Conservation (phyloP, 495 filamentous ascomycete species). For the Penicillium robsamsonii region DNA sequence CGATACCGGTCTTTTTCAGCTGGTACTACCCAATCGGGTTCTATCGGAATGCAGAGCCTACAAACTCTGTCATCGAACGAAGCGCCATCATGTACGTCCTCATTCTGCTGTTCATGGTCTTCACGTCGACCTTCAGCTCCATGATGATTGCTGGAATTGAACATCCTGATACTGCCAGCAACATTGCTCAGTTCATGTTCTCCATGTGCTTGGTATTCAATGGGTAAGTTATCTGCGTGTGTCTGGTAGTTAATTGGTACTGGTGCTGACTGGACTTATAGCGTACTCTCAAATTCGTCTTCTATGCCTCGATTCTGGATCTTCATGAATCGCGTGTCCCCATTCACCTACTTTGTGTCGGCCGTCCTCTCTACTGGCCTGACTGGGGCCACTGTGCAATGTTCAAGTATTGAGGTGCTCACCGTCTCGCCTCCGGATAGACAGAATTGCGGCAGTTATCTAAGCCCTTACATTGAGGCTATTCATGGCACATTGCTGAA, state of each 20-base stretch:
- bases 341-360: conserved; percentile 68
- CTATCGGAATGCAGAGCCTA: conserved; percentile 62
- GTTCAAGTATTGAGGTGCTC: conserved; percentile 60
- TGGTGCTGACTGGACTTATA: conserved; percentile 24
- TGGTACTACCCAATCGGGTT: conserved; percentile 86
- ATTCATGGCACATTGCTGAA: conserved; percentile 55
- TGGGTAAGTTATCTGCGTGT: conserved; percentile 33
- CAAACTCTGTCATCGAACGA: conserved; percentile 55
- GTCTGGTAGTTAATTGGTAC: background rate
- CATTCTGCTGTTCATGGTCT: conserved; percentile 47
- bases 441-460: conserved; percentile 58
- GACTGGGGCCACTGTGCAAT: conserved; percentile 56
- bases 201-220: conserved; percentile 68
- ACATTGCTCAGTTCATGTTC: conserved; percentile 66
- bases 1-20: conserved; percentile 64
- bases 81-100: conserved; percentile 65
- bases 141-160: conserved; percentile 68
- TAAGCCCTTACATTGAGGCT: conserved; percentile 46
- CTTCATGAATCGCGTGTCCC: conserved; percentile 79
- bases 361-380: conserved; percentile 62
- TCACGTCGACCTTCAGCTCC: conserved; percentile 52
- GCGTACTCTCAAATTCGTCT: conserved; percentile 65
- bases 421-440: conserved; percentile 51
- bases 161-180: conserved; percentile 61
- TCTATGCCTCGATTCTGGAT: conserved; percentile 74